phyloP scores from a whole-genome alignment of 257 asterid species.

The Primulina tabacum region DNA sequence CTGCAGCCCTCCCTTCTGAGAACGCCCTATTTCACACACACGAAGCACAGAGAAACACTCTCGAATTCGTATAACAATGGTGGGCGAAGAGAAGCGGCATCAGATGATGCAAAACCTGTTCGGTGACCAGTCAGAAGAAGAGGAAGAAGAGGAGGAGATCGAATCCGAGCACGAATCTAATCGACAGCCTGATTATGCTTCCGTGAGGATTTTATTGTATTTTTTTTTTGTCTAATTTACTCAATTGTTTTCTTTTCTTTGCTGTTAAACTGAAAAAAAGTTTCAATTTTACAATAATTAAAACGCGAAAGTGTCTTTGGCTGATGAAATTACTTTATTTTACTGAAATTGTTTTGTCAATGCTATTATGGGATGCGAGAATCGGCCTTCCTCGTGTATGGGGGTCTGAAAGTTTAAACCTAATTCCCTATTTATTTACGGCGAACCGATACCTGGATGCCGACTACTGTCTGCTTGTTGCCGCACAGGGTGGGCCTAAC shows the following conservation, averaged over 20 bases:
- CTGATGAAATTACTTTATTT: not conserved
- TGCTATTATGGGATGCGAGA: not conserved
- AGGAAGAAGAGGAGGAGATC: slow-evolving; percentile 87
- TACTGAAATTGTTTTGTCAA: not conserved
- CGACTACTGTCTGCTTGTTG: not conserved
- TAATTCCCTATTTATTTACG: not conserved
- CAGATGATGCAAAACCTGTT: slow-evolving; percentile 99
- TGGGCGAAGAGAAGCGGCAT: slow-evolving; percentile 95
- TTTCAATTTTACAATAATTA: not conserved
- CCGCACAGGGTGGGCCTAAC: not conserved
- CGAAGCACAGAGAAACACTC: not conserved
- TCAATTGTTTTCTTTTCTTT: not conserved
- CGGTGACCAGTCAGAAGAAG: slow-evolving; percentile 96
- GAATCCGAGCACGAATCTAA: slow-evolving; percentile 96
- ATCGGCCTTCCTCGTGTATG: not conserved
- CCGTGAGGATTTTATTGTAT: slow-evolving; percentile 39
- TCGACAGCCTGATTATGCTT: slow-evolving; percentile 76
- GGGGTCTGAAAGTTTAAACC: not conserved
- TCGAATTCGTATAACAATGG: slow-evolving; percentile 42
- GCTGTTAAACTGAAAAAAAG: not conserved
- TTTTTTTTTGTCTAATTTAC: not conserved
- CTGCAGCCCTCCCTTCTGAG: no score
- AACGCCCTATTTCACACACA: not conserved
- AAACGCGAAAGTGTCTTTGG: not conserved
- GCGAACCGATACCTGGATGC: not conserved